Percentiles rank a stretch among this genome's conserved stretches.
Conservation (phyloP, 2,329 filamentous ascomycete species). For the Colletotrichum sp. region DNA sequence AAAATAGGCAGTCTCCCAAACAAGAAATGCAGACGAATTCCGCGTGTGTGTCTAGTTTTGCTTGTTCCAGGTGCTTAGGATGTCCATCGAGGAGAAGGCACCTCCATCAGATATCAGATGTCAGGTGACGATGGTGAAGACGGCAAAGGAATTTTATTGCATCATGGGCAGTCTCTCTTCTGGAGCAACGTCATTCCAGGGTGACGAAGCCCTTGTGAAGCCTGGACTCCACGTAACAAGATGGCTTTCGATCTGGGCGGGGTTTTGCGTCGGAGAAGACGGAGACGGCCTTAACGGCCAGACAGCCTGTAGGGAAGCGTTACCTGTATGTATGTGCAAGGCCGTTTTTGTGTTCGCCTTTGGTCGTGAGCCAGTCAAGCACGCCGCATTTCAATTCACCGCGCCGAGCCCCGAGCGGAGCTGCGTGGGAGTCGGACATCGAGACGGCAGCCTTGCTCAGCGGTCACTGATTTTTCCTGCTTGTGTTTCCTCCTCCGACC, state of each 20-base stretch:
- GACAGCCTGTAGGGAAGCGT: neutral
- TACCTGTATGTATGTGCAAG: neutral
- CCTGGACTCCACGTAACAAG: neutral
- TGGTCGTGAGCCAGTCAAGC: neutral
- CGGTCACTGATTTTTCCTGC: neutral
- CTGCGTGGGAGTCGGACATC: neutral
- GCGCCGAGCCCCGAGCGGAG: slow-evolving; percentile 4
- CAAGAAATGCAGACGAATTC: too few relatives aligned
- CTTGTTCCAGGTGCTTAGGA: neutral
- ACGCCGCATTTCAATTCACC: neutral
- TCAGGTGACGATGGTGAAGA: neutral
- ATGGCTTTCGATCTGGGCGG: neutral
- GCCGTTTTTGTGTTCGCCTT: neutral
- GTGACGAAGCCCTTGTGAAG: neutral
- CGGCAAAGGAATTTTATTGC: neutral
- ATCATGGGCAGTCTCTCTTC: neutral
- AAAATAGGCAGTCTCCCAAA: neutral
- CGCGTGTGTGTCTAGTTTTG: neutral
- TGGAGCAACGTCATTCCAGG: neutral
- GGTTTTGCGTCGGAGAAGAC: neutral
- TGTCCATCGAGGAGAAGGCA: neutral
- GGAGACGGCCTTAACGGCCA: neutral
- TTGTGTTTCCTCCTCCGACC: neutral
- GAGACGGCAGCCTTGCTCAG: neutral
- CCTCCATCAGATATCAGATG: neutral